phyloP scores from a whole-genome alignment of 2,329 filamentous ascomycete species.

The Aspergillus nomiae region DNA sequence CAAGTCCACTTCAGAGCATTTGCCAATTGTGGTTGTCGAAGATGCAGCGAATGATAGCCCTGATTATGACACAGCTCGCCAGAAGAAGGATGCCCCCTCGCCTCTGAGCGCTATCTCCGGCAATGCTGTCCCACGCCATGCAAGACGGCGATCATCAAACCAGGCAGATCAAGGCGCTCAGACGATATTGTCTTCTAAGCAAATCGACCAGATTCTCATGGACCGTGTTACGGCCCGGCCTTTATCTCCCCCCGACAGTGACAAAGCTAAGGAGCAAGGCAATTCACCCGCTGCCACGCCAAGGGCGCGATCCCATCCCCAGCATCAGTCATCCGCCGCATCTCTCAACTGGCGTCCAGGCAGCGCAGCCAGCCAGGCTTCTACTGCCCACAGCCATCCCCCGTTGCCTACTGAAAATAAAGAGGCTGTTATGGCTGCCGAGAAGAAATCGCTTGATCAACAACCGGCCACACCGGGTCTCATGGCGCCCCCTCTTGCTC shows the following conservation, averaged over 20 bases:
- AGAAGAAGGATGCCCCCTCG: constrained; percentile 39
- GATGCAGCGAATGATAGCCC: constrained; percentile 64
- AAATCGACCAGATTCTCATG: constrained; percentile 75
- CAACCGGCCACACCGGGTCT: constrained; percentile 43
- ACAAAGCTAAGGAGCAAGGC: constrained; percentile 29
- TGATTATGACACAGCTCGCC: constrained; percentile 37
- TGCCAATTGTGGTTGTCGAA: constrained; percentile 59
- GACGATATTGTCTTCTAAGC: constrained; percentile 78
- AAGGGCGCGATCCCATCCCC: constrained; percentile 33
- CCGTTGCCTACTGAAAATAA: constrained; percentile 82
- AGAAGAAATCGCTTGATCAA: constrained; percentile 58
- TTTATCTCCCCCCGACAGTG: constrained; percentile 37
- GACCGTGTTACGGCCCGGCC: constrained; percentile 48
- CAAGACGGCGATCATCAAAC: constrained; percentile 32
- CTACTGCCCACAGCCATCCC: constrained; percentile 57
- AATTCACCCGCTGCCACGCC: constrained; percentile 42
- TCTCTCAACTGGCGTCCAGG: constrained; percentile 59
- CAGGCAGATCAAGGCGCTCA: constrained; percentile 75
- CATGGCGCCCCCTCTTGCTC: constrained; percentile 85
- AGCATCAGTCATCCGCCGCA: constrained; percentile 34
- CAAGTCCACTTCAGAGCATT: constrained; percentile 28
- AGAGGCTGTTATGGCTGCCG: constrained; percentile 78
- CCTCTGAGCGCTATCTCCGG: constrained; percentile 65
- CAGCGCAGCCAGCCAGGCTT: constrained; percentile 70
- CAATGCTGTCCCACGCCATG: constrained; percentile 49